Evolutionary conservation across 148 eudicot genomes (phyloP).

Genomic region (Chenopodium album): DNA sequence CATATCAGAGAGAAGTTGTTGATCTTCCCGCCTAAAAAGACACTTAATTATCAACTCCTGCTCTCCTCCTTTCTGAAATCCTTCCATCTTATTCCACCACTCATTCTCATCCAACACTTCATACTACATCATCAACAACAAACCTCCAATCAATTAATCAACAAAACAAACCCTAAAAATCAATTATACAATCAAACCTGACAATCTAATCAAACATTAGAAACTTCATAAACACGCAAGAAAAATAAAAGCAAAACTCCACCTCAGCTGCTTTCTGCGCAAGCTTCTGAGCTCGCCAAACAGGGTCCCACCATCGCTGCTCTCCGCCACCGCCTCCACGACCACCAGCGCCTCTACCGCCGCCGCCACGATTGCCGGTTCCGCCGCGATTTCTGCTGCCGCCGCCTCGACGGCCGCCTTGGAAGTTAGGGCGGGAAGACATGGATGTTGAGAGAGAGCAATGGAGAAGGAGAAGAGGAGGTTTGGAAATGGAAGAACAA

Average conservation of each 20-base stretch:
- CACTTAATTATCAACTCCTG: slow-evolving; percentile 75
- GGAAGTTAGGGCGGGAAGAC: slow-evolving; percentile 78
- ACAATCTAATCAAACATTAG: neutral
- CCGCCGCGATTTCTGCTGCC: slow-evolving; percentile 32
- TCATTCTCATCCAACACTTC: slow-evolving; percentile 80
- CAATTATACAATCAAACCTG: too few relatives aligned
- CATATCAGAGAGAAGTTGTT: slow-evolving; percentile 60
- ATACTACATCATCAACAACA: slow-evolving; percentile 39
- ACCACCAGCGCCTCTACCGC: slow-evolving; percentile 45
- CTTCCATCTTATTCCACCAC: slow-evolving; percentile 81
- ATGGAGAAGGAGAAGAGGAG: neutral
- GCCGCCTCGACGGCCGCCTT: slow-evolving; percentile 67
- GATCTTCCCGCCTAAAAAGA: slow-evolving; percentile 69
- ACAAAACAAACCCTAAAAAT: neutral
- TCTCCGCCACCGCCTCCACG: slow-evolving; percentile 65
- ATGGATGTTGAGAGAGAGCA: slow-evolving; percentile 36
- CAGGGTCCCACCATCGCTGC: slow-evolving; percentile 99
- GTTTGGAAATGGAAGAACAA: neutral
- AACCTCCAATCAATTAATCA: neutral
- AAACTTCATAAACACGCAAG: neutral
- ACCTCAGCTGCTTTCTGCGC: slow-evolving; percentile 72
- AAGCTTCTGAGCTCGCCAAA: slow-evolving; percentile 87
- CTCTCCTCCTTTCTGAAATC: slow-evolving; percentile 63
- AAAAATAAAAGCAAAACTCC: neutral
- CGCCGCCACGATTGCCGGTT: slow-evolving; percentile 39